Base-by-base conservation (phyloP, 148 eudicot species). In the Diospyros lotus region DNA sequence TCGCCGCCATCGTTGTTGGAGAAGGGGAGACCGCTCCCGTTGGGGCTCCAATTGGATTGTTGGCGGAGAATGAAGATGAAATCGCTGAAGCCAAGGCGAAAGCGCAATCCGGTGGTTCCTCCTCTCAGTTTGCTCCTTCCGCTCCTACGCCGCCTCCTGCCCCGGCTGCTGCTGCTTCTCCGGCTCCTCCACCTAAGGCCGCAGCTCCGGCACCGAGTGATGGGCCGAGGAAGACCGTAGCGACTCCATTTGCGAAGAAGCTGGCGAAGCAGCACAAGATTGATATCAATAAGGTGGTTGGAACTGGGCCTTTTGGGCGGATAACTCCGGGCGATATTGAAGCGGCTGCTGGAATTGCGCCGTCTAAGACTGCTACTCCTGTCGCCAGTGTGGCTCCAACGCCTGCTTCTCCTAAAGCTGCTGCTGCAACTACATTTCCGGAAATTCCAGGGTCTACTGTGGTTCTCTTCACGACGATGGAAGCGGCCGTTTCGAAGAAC, bases 261-360 rank as follows among this genome's bases (percentile, higher is more conserved):
- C 77, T 94, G 72, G 98, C 98, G 48, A 94, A 94, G 88, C 97
- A 91, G 82, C 97, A 94, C 78, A 94, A 94, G 78, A 84, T 91
- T 56, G 98, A 94, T n/a, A 76, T 94, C 42, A 79, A 71, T 51
- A 74, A 76, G 39, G 75, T 91, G 12, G 78, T 69, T 2, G 98
- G 98, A 71, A 90, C 90, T 10, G 98, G 98, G 43, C 89, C 90
- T 12, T 94, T 86, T 64, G 98, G 98, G 58, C 79, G 98, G 82
- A 82, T 91, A 7, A 94, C 97, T 18, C 89, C 98, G 10, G 94
- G 80, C 72, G 98, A 94, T 81, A 84, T 94, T 4, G 97, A 94
- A 81, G 87, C 91, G 73, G 97, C 97, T 1, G 99, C 98, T 2
- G 99, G 99, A 7, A 81, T 96, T 75, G 84, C 72, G 59, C 82